Base-by-base conservation (phyloP, 805 yeast species). In the Candida nitratophila region DNA sequence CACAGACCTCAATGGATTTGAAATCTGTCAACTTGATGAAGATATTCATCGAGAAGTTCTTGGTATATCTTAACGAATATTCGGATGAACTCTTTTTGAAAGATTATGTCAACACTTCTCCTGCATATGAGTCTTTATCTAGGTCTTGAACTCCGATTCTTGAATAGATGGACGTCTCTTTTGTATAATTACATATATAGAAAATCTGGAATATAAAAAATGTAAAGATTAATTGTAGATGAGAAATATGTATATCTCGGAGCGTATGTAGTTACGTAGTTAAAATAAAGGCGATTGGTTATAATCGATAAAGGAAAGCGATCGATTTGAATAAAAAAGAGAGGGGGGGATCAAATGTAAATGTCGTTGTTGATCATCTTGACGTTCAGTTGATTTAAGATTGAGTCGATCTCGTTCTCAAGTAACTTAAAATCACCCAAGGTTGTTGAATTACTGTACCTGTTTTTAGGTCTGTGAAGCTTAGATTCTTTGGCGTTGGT, bases 1-100 rank as follows among this genome's bases (percentile, higher is more conserved):
- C 87, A 0, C 82, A 81, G 49, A 80, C 96, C 1, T 66, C 80
- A 9, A 85, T 89, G 89, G 96, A 89, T 54, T 70, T 75, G n/a
- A 82, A 80, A 46, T 79, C 89, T 43, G 65, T 83, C 5, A 69
- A 68, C 7, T 73, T 74, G 16, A 61, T 87, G 47, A 70, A 78
- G 47, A 68, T 64, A 10, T 78, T 81, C 47, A 53, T 82, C 45
- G 83, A 76, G 44, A 72, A 64, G 24, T 64, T 87, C 16, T 59
- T 84, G 47, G 59, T 60, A 43, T 86, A 65, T 61, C 51, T 88
- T 44, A 70, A 71, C 22, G 64, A 60, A 15, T 66, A 81, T 51
- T 57, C 67, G 40, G 55, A 57, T 8, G 56, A 61, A 5, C 51
- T 64, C 26, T 69, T 74, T 44, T 44, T 59, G 32, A 66, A 65